phyloP scores from a whole-genome alignment of 805 yeast species.

The Wickerhamiella shivajii region DNA sequence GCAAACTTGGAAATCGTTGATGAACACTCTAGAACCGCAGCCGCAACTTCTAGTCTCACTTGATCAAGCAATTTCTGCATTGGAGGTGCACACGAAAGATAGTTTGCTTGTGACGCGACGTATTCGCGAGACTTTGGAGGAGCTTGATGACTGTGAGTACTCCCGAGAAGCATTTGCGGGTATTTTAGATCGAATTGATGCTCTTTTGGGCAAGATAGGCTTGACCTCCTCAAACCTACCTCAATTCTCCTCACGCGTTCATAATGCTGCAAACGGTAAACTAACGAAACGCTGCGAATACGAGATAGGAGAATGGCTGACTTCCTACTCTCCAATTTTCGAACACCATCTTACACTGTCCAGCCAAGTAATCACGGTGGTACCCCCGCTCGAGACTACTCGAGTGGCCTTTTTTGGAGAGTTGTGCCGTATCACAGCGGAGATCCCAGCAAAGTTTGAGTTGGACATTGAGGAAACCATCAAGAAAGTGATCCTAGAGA shows the following conservation, averaged over 20 bases:
- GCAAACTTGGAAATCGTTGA: slow-evolving; percentile 40
- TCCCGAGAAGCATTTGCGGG: slow-evolving; percentile 12
- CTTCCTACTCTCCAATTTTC: slow-evolving; percentile 8
- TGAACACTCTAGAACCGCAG: slow-evolving; percentile 33
- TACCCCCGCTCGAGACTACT: slow-evolving; percentile 20
- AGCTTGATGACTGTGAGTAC: slow-evolving; percentile 22
- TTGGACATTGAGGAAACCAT: not conserved
- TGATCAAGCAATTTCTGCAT: slow-evolving; percentile 21
- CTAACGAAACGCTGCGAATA: slow-evolving; percentile 24
- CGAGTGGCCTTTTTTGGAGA: slow-evolving; percentile 14
- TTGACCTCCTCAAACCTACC: not conserved
- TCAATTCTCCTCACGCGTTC: not conserved
- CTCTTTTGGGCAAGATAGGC: slow-evolving; percentile 19
- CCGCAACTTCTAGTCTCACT: slow-evolving; percentile 22
- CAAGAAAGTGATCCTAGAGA: not conserved
- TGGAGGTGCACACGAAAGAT: slow-evolving; percentile 19
- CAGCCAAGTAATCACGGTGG: slow-evolving; percentile 19
- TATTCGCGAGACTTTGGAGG: slow-evolving; percentile 17
- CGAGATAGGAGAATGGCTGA: slow-evolving; percentile 4
- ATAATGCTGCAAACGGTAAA: slow-evolving; percentile 24
- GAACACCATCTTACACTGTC: slow-evolving; percentile 19
- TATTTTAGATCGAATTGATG: slow-evolving; percentile 25
- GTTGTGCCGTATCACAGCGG: slow-evolving; percentile 7
- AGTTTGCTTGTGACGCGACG: slow-evolving; percentile 21
- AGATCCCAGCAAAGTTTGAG: not conserved